Evolutionary conservation across 2,329 filamentous ascomycete genomes (phyloP).

Genomic region (Thielaviopsis musarum): DNA sequence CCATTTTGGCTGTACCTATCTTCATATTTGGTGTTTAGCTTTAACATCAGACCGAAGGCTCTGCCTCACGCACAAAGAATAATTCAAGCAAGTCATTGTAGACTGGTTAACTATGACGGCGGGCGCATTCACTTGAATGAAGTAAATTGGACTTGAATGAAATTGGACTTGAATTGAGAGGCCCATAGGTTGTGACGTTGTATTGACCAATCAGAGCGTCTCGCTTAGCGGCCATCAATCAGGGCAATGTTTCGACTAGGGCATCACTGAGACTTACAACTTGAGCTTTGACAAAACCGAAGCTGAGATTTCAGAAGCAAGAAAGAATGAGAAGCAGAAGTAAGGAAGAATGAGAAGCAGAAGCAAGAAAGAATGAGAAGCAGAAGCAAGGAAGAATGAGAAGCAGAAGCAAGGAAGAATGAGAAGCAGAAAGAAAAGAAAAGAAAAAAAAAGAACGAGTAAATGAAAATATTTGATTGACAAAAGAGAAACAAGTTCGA

Average conservation of each 20-base stretch:
- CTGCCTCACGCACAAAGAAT: too few relatives aligned
- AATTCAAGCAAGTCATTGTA: too few relatives aligned
- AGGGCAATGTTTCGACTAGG: conserved; percentile 9
- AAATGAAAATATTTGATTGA: not conserved
- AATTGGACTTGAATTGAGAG: not conserved
- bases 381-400: too few relatives aligned
- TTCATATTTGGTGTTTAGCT: not conserved
- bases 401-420: not conserved
- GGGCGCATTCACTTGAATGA: too few relatives aligned
- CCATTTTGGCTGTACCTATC: not conserved
- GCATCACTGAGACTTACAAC: conserved; percentile 6
- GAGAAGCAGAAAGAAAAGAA: not conserved
- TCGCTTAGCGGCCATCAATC: conserved; percentile 11
- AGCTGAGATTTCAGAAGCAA: not conserved
- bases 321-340: not conserved
- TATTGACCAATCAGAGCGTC: conserved; percentile 6
- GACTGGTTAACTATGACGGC: too few relatives aligned
- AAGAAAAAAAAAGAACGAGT: not conserved
- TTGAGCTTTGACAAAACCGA: conserved; percentile 5
- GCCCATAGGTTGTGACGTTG: not conserved
- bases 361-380: not conserved
- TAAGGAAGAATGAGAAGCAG: not conserved
- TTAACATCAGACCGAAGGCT: not conserved
- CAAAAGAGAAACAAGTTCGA: not conserved
- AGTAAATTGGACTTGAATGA: not conserved